phyloP scores from a whole-genome alignment of 345 rosid species.

The Salix purpurea region DNA sequence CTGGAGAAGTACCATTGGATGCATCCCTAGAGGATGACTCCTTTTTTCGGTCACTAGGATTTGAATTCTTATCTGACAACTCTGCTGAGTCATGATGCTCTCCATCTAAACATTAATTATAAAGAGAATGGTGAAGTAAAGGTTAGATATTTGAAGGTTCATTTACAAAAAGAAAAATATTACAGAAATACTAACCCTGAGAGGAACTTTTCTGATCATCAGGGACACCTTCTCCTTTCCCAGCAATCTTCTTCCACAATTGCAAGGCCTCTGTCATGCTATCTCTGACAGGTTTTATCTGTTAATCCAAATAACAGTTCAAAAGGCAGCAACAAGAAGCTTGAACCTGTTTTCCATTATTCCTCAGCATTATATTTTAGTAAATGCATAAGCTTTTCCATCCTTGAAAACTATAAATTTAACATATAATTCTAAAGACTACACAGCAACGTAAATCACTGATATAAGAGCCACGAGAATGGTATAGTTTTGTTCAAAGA shows the following conservation, averaged over 20 bases:
- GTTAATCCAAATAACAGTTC: constrained; percentile 26
- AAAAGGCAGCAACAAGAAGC: constrained; percentile 6
- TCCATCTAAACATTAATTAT: constrained; percentile 30
- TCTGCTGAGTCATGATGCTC: constrained; percentile 34
- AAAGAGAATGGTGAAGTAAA: constrained; percentile 1
- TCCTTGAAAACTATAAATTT: neutral
- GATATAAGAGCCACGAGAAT: neutral
- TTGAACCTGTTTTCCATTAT: constrained; percentile 12
- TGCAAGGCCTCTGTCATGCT: constrained; percentile 91
- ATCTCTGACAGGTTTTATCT: constrained; percentile 96
- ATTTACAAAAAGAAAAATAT: neutral
- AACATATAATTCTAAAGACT: neutral
- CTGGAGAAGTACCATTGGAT: constrained; percentile 41
- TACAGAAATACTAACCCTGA: constrained; percentile 38
- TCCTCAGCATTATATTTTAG: neutral
- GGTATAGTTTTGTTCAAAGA: neutral
- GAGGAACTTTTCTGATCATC: constrained; percentile 60
- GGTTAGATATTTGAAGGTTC: constrained; percentile 8
- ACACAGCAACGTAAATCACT: neutral
- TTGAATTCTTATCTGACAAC: constrained; percentile 36
- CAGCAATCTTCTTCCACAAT: constrained; percentile 80
- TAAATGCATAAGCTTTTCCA: neutral
- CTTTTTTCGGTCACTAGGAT: constrained; percentile 35
- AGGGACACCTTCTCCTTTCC: constrained; percentile 62
- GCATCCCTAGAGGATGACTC: constrained; percentile 48